Base-by-base conservation (phyloP, 1,139 yeast species). In the Petasospora rhodanensis region DNA sequence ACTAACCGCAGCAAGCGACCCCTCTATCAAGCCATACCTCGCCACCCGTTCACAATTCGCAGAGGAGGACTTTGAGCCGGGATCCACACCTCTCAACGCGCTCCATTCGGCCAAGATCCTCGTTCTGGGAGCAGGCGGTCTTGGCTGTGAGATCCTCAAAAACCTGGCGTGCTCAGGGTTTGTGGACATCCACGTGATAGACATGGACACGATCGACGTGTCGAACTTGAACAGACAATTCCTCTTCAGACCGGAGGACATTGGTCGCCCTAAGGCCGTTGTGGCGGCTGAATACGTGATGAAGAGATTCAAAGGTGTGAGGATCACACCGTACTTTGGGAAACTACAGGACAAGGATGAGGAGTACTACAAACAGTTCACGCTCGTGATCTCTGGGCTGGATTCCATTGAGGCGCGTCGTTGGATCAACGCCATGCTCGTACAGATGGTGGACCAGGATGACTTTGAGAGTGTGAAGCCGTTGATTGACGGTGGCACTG, bases 401-500 rank as follows among this genome's bases (percentile, higher is more conserved):
- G 98, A 91, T 54, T 78, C 85, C 31, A 80, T 91, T 7, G 94
- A 82, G 48, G 96, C 97, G 0, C 66, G 98, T 24, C 63, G 97
- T 34, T 89, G 95, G 94, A 82, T 89, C 42, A 91, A 89, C 56
- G 78, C 85, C 13, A 77, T 78, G 7, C 59, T 91, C 28, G 76
- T 83, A 2, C 65, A 74, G 5, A 50, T 85, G 51, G 84, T 82
- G 6, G 76, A 71, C 40, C 55, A 56, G 1, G 59, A 65, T 6
- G 69, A 71, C 34, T 74, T 75, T 21, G 73, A 71, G 29, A 58
- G 66, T 2, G 59, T 84, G 20, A 80, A 85, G 25, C 96, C 97
- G 0, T 60, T 91, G 54, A 76, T 91, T 20, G 98, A 91, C 54
- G 97, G 97, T 3, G 98, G 97, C 3, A 83, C 96, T 0, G 97